Evolutionary conservation across 345 rosid genomes (phyloP).

Genomic region (Luvunga scandens): DNA sequence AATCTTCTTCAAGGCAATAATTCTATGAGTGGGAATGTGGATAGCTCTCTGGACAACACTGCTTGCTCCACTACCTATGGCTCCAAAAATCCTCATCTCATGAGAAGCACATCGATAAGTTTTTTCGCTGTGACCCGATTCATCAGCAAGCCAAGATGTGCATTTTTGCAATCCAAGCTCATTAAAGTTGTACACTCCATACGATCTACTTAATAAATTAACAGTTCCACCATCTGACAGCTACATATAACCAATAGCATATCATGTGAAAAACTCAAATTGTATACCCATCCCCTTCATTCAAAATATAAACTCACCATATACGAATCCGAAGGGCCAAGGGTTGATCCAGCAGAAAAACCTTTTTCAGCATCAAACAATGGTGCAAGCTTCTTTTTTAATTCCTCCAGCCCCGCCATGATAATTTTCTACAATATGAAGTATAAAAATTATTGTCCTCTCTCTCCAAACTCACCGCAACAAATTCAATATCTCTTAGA

Average conservation of each 20-base stretch:
- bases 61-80: conserved; percentile 96
- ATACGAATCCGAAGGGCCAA: conserved; percentile 72
- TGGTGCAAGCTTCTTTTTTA: conserved; percentile 80
- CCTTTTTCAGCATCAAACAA: conserved; percentile 95
- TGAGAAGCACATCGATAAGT: conserved; percentile 85
- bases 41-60: conserved; percentile 97
- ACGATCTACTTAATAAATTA: conserved; percentile 91
- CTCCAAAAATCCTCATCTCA: conserved; percentile 90
- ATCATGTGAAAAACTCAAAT: background rate
- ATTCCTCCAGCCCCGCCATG: conserved; percentile 92
- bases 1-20: conserved; percentile 88
- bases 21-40: conserved; percentile 80
- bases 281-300: background rate
- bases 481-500: background rate
- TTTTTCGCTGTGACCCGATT: conserved; percentile 57
- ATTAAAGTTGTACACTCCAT: conserved; percentile 84
- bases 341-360: conserved; percentile 60
- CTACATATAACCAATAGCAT: conserved; percentile 35
- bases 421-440: conserved; percentile 12
- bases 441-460: background rate
- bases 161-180: conserved; percentile 93
- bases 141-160: conserved; percentile 54
- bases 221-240: conserved; percentile 88
- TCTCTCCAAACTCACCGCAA: background rate
- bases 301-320: conserved; percentile 38